These are phyloP conservation scores for Eleusine coracana DNA, from an alignment of 176 grass and related monocot genomes.

Conservation along the genomic window DNA sequence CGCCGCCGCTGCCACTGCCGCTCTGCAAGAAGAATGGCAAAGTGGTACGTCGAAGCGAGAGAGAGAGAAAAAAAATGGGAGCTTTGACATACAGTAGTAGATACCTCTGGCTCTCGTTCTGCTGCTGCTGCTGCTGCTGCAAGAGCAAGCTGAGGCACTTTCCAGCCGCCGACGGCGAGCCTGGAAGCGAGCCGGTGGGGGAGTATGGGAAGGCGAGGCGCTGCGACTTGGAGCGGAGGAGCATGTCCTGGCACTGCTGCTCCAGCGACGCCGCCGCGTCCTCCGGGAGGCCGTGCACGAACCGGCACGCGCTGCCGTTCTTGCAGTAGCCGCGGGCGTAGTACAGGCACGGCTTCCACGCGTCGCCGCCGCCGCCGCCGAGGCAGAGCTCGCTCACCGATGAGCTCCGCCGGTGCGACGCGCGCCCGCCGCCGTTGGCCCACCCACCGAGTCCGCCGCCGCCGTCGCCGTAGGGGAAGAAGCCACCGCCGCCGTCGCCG, in stretches of 20 bases:
- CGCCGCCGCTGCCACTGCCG: constrained; percentile 60
- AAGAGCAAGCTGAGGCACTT: constrained; percentile 86
- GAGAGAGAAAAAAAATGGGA: no score
- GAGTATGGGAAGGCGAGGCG: constrained; percentile 78
- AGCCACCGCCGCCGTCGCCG: constrained; percentile 3
- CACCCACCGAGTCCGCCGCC: neutral
- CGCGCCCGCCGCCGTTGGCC: constrained; percentile 44
- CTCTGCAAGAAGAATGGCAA: constrained; percentile 47
- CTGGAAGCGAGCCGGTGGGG: constrained; percentile 70
- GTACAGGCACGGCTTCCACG: constrained; percentile 92
- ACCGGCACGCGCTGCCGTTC: constrained; percentile 80
- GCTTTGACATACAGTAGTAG: no score
- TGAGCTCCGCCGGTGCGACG: constrained; percentile 74
- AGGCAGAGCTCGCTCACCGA: constrained; percentile 88
- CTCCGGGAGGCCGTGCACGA: constrained; percentile 80
- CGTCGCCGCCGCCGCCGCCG: constrained; percentile 46
- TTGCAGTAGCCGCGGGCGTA: constrained; percentile 96
- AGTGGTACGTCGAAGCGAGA: neutral
- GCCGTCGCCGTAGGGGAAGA: constrained; percentile 38
- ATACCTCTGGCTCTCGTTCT: constrained; percentile 94
- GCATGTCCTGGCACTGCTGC: constrained; percentile 78
- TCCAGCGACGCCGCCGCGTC: constrained; percentile 49
- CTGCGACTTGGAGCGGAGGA: constrained; percentile 84
- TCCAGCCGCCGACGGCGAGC: constrained; percentile 66
- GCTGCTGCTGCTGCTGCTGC: constrained; percentile 91